phyloP scores from a whole-genome alignment of 495 filamentous ascomycete genomes.

The Penicillium arizonense region DNA sequence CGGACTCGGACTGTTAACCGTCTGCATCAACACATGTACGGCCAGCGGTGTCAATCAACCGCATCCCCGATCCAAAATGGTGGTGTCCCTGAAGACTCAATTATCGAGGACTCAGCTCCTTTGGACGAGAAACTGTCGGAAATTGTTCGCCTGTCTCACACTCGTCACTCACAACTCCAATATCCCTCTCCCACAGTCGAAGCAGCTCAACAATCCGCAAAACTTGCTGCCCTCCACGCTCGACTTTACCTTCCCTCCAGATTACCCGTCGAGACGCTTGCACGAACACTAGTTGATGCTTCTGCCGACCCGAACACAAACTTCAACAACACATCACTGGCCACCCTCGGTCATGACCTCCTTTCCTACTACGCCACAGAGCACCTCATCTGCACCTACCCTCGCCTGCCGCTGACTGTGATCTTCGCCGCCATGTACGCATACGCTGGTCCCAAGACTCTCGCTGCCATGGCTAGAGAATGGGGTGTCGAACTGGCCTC shows the following conservation, averaged over 20 bases:
- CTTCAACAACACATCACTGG: constrained; percentile 82
- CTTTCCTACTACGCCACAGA: constrained; percentile 85
- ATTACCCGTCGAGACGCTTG: constrained; percentile 82
- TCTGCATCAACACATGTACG: constrained; percentile 43
- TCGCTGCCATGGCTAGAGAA: constrained; percentile 67
- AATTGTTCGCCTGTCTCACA: constrained; percentile 19
- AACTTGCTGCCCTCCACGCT: constrained; percentile 90
- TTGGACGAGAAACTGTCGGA: constrained; percentile 8
- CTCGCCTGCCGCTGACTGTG: constrained; percentile 81
- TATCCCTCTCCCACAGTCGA: constrained; percentile 66
- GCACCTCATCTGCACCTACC: constrained; percentile 80
- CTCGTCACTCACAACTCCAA: constrained; percentile 32
- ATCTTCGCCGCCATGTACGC: constrained; percentile 80
- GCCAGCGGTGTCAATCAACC: constrained; percentile 40
- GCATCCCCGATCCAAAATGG: constrained; percentile 28
- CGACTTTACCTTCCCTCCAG: constrained; percentile 79
- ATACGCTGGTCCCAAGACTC: constrained; percentile 69
- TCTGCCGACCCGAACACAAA: constrained; percentile 72
- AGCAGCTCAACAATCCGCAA: constrained; percentile 72
- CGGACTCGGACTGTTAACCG: constrained; percentile 49
- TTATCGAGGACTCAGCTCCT: constrained; percentile 12
- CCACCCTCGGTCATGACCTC: constrained; percentile 76
- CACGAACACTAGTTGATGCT: constrained; percentile 78
- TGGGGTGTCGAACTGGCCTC: constrained; percentile 90
- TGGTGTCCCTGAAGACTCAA: constrained; percentile 6